Evolutionary conservation across 176 grass and related monocot genomes (phyloP), one percentile per base, ranked within the genome.

Genomic region (Tillandsia leiboldiana): DNA sequence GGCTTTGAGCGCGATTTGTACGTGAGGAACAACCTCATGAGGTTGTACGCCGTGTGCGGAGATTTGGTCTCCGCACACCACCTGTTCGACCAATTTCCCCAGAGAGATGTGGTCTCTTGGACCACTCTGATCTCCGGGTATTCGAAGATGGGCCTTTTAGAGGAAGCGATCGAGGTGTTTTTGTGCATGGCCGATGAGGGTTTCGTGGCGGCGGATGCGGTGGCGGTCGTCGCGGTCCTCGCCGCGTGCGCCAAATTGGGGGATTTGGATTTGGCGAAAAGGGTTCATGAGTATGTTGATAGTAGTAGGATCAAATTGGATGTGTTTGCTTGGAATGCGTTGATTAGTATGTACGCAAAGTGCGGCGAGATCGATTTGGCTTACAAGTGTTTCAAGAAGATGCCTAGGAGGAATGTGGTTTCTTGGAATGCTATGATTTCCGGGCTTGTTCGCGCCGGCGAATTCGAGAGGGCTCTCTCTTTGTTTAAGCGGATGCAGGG

Each of bases 381-480:
- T 10, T 79, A 62, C 26, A 24, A 82, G 51, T 75, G 49, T 28
- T 96, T 96, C 64, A 14, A 73, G 53, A 2, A 24, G 15, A 88
- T 88, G 71, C 68, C 64, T 9, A 15, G 2, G 10, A 63, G 58
- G 84, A 83, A 78, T 66, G 69, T 83, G 14, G 78, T 85, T n/a
- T 75, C 91, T 0, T 96, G 91, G 91, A 96, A 96, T 76, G 81
- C 91, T 9, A 90, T 90, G 51, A 83, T 96, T 10, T 81, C 77
- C 7, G 87, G 82, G 51, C 42, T 72, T 8, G 26, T 51, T 0
- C 63, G 77, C 33, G 71, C 79, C 3, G 74, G 72, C 0, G 74
- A 83, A 15, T 42, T 66, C 28, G 15, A 10, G 26, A 58, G 64
- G 26, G 84, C 79, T 23, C 50, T 96, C 49, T 12, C 58, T 0